Evolutionary conservation across 1,139 yeast genomes (phyloP), one percentile per base, ranked within the genome.

Genomic region (Blastobotrys capitulatus): DNA sequence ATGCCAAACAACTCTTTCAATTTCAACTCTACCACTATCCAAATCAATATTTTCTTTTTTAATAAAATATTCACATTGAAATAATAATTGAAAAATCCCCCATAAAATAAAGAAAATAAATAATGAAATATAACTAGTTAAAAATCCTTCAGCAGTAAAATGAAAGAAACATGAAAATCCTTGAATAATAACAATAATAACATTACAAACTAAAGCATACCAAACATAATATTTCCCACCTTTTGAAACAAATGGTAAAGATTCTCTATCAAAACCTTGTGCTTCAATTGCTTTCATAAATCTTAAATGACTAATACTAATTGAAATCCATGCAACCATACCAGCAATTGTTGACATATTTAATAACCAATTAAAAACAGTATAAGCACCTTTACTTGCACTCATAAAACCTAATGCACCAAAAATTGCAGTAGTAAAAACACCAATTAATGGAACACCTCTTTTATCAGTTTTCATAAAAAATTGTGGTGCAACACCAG

Each of bases 21-120:
- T 55, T 48, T 84, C 90, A 44, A 87, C 73, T 63, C 90, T 71
- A 1, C 90, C 92, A 0, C 85, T 74, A 63, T 84, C 92, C 57
- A 82, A 73, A 63, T 84, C 92, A 49, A 84, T 64, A 32, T 83
- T 81, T 56, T 83, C 88, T 46, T 83, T 68, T 53, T 83, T 75
- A 38, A 75, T 79, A 29, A 75, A 59, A 46, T 60, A 59, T 1
- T 86, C 78, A 10, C 85, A 78, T 57, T 77, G 73, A 26, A 79
- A 63, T 37, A 57, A 41, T 6, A 80, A 45, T 58, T 78, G 79
- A 67, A 83, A 83, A 1, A 78, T 75, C 36, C 76, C 29, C 62
- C 80, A 84, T 44, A 83, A 74, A 1, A 74, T 55, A 0, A 72
- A 66, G 62, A 83, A 83, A 5, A 82, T 60, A 46, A 83, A 69